Evolutionary conservation across 345 rosid species (phyloP), one percentile per base, ranked within the genome.

Genomic region (Balakata baccata): DNA sequence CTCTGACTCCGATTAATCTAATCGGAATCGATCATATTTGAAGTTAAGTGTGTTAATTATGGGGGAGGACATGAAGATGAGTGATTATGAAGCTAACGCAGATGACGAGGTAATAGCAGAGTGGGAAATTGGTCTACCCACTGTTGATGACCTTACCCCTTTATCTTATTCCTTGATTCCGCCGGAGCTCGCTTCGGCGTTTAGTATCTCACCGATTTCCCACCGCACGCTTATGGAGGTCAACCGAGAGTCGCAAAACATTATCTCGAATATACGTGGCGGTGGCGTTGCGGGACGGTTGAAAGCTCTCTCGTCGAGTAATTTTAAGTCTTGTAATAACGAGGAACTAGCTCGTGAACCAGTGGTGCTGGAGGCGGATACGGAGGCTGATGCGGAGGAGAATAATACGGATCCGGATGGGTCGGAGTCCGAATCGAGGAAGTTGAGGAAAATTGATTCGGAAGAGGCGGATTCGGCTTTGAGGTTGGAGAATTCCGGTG

Each of bases 61-160:
- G 88, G 84, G 84, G 0, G 86, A 84, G 68, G 86, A 86, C 63
- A 85, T 81, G 81, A 82, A 20, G 77, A 86, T 72, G 87, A 82
- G 68, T 22, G 89, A 80, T 3, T 77, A 67, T 43, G 82, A 77
- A 54, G 37, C 22, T 3, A 71, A 45, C 64, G 80, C 34, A 4
- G 62, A 85, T 45, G 92, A 86, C 10, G 91, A 87, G 66, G 83
- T 92, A 62, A 83, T 93, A 50, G 6, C 38, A 0, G 99, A 89
- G 70, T 96, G 98, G 99, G 99, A 90, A 87, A 75, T 77, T 79
- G 99, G 99, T 2, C 67, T 96, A 34, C 99, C 99, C 0, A 75
- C 59, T 75, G 87, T 71, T 49, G 89, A 81, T 13, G 98, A 96
- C 29, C 78, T 96, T 20, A 84, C 98, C 3, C 95, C 99, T 20